Evolutionary conservation across 768 basidiomycete species (phyloP).

Genomic region (Trichaptum fuscoviolaceum): DNA sequence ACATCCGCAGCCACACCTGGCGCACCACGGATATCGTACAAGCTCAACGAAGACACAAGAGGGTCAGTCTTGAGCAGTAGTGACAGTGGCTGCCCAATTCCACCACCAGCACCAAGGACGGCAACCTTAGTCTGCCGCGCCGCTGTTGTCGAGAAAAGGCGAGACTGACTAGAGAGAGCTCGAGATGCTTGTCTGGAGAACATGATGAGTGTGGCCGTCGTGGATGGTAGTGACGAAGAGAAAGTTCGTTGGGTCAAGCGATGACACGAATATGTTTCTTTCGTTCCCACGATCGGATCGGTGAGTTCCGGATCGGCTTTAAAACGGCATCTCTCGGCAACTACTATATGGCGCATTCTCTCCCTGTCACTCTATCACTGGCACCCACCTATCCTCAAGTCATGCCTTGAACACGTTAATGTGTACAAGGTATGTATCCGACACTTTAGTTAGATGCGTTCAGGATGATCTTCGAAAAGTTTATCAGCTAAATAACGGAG

Average conservation of each 20-base stretch:
- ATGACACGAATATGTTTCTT: neutral
- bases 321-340: neutral
- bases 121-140: conserved; percentile 81
- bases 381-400: no score
- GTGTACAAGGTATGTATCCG: no score
- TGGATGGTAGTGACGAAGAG: neutral
- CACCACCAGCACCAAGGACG: conserved; percentile 97
- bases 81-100: conserved; percentile 96
- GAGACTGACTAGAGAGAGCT: conserved; percentile 46
- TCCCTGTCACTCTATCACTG: no score
- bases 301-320: neutral
- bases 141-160: conserved; percentile 72
- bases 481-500: no score
- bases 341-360: neutral
- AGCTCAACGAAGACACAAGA: conserved; percentile 74
- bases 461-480: no score
- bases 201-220: conserved; percentile 39
- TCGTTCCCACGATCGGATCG: neutral
- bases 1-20: conserved; percentile 98
- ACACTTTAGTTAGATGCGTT: no score
- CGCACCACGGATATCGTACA: conserved; percentile 94
- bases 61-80: conserved; percentile 92
- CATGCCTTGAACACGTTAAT: no score
- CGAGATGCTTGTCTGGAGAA: conserved; percentile 60
- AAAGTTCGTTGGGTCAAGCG: neutral